Conservation (phyloP, 495 filamentous ascomycete genomes). For the Tuber umbilicatum region DNA sequence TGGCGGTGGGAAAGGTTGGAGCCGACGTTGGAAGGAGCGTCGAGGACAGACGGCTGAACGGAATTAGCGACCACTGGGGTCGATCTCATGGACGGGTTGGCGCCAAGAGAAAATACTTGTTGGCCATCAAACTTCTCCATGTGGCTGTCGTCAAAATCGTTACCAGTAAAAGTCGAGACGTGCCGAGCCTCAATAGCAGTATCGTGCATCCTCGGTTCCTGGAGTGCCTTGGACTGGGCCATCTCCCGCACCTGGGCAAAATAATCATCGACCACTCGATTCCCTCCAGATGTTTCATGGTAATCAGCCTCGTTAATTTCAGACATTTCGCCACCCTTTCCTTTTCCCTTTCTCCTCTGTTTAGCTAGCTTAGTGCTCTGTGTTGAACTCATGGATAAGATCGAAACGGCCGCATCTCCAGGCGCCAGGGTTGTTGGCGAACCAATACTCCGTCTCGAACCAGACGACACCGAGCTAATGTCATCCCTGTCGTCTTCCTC, state of each 20-base stretch:
- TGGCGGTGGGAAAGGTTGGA: conserved; percentile 36
- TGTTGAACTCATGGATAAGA: conserved; percentile 34
- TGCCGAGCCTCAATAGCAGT: conserved; percentile 38
- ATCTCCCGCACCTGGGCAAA: conserved; percentile 40
- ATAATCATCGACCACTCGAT: conserved; percentile 29
- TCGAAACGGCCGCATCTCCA: conserved; percentile 25
- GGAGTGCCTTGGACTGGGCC: conserved; percentile 36
- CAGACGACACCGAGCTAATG: conserved; percentile 35
- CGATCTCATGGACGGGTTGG: conserved; percentile 41
- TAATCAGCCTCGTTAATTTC: conserved; percentile 37
- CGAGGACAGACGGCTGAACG: conserved; percentile 40
- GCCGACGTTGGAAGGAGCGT: conserved; percentile 39
- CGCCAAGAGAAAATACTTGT: conserved; percentile 37
- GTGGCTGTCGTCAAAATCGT: conserved; percentile 30
- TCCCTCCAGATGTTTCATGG: conserved; percentile 17
- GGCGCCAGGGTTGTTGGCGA: conserved; percentile 23
- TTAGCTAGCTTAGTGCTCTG: conserved; percentile 39
- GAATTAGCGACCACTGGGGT: conserved; percentile 37
- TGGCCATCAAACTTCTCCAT: conserved; percentile 40
- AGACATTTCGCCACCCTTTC: conserved; percentile 34
- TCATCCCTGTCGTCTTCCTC: conserved; percentile 12
- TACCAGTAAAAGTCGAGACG: conserved; percentile 29
- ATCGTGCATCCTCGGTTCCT: conserved; percentile 26
- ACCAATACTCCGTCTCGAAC: conserved; percentile 22
- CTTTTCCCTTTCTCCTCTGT: conserved; percentile 38